Evolutionary conservation across 257 asterid genomes (phyloP), one percentile per base, ranked within the genome.

Genomic region (Solanum neorickii): DNA sequence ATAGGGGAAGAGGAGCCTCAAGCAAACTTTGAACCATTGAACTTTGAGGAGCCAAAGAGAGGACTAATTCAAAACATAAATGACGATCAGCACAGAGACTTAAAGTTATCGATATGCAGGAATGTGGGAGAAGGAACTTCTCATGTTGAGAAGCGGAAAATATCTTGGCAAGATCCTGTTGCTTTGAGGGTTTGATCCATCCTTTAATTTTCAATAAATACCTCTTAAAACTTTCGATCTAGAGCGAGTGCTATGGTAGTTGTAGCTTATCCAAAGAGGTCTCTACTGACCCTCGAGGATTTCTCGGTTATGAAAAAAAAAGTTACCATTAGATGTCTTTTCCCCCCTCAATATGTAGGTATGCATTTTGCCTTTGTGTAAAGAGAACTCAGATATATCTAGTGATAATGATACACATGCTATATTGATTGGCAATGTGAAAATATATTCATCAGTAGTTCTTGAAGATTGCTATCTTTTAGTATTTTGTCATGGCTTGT

Each of bases 111-210:
- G 3, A 68, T 93, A 5, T 95, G 99, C 92, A 91, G 99, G 78
- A 95, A 93, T 83, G 84, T 93, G 5, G 98, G 98, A 52, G 98
- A 94, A 85, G 93, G 98, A 16, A 70, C 98, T 2, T 88, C 98
- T 29, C 92, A 94, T 27, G 93, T 90, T 14, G 94, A 95, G 86
- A 96, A 96, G 91, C 91, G 98, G 77, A 96, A 96, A 78, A 93
- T 96, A 69, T 93, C 99, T 14, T 94, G 99, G 99, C 99, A 93
- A 90, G 99, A 96, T 70, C 98, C 98, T 0, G 97, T 94, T 78
- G 98, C 96, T 39, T 87, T 95, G 94, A 92, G 98, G 87, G 98
- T 96, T 89, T 95, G 95, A 94, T 86, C 62, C 41, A 47, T 82
- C 85, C 13, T 29, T 82, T 42, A 3, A 12, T 21, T 82, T 82